Base-by-base conservation (phyloP, 805 yeast species). In the Schizosaccharomyces cryophilus region DNA sequence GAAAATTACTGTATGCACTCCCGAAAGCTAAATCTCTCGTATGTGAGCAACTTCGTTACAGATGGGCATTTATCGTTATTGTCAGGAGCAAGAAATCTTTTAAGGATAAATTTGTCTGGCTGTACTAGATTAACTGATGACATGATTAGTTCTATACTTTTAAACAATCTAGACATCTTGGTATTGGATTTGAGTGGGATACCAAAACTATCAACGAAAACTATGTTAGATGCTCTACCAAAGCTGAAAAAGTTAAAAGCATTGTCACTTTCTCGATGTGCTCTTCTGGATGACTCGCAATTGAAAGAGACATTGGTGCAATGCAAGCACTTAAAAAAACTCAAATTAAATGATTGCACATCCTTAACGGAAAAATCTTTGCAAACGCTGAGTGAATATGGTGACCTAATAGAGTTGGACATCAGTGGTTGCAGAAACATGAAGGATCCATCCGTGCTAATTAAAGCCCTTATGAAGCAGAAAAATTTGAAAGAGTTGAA, bases 391-490 rank as follows among this genome's bases (percentile, higher is more conserved):
- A 82, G 84, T 61, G 73, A 74, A n/a, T 78, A 78, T 68, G 90
- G 96, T 54, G 76, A 82, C 62, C 74, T 90, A 59, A 94, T 89
- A 19, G 98, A 90, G 71, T 83, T 93, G 61, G 97, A 90, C 71
- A 75, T 90, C 60, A 89, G 87, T 65, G 83, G 82, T 56, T 85
- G 95, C 71, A 79, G 83, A n/a, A 75, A 78, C 64, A 80, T 89
- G 45, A 17, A 51, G 9, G 78, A 85, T 15, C 85, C 87, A 69
- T 69, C 68, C n/a, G 75, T 85, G 55, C 74, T 88, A 59, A 73
- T 77, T 61, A 70, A 70, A 11, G 73, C 85, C 5, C 81, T 88
- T 65, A 69, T 75, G 19, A 80, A 78, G 31, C 75, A 88, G 58
- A 78, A 80, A n/a, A 85, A 81, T 64, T 73, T 90, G 61, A 77